phyloP scores from a whole-genome alignment of 352 stramenopile genomes.

The Phytophthora palmivora region DNA sequence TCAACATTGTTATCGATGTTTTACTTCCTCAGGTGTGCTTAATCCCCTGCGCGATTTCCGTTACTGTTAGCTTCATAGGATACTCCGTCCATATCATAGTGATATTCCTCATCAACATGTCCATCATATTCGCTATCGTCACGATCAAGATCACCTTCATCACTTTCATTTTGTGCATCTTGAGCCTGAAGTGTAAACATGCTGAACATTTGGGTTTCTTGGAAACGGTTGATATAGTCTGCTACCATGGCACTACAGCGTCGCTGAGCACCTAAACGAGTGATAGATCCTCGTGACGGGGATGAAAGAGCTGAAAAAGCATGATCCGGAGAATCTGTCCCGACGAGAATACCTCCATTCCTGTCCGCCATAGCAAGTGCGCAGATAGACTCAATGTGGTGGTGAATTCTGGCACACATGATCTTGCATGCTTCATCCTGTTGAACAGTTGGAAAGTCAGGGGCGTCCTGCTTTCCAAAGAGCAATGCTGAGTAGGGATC shows the following conservation, averaged over 20 bases:
- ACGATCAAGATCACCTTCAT: slow-evolving; percentile 39
- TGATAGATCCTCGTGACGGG: slow-evolving; percentile 17
- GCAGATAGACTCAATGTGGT: slow-evolving; percentile 71
- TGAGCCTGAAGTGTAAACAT: slow-evolving; percentile 62
- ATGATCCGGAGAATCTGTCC: slow-evolving; percentile 21
- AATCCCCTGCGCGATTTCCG: too few species aligned
- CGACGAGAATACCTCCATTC: slow-evolving; percentile 20
- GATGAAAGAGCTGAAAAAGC: slow-evolving; percentile 11
- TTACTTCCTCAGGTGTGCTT: too few species aligned
- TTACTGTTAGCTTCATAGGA: neutral
- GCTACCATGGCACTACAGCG: slow-evolving; percentile 59
- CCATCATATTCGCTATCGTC: slow-evolving; percentile 40
- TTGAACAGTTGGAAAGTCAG: slow-evolving; percentile 73
- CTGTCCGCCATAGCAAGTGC: slow-evolving; percentile 49
- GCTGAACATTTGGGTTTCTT: slow-evolving; percentile 88
- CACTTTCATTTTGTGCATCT: slow-evolving; percentile 36
- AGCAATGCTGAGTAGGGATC: slow-evolving; percentile 55
- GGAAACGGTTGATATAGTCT: slow-evolving; percentile 72
- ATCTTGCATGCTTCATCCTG: slow-evolving; percentile 77
- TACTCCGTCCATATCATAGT: slow-evolving; percentile 9
- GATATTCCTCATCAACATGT: slow-evolving; percentile 34
- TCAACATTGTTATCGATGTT: too few species aligned
- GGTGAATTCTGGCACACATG: slow-evolving; percentile 68
- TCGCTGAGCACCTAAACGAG: slow-evolving; percentile 22
- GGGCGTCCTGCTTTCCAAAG: slow-evolving; percentile 59